These are phyloP conservation scores for Stagonosporopsis tanaceti DNA, from an alignment of 2,329 filamentous ascomycete species.

Conservation along the genomic window DNA sequence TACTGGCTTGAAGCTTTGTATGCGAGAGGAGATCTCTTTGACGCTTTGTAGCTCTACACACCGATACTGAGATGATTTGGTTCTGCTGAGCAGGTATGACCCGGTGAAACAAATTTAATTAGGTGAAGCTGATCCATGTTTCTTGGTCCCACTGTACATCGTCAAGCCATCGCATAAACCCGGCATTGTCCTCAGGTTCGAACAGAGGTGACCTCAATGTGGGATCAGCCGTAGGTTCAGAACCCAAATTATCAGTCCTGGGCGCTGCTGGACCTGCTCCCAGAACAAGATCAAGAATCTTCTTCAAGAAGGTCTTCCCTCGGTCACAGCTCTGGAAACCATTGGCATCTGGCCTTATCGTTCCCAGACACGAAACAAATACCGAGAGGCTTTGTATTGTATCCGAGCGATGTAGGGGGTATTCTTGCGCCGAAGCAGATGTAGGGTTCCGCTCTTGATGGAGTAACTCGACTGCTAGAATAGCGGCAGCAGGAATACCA, in stretches of 20 bases:
- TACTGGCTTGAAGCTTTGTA: neutral
- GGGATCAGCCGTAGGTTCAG: slow-evolving; percentile 32
- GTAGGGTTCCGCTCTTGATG: slow-evolving; percentile 50
- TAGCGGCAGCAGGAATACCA: slow-evolving; percentile 53
- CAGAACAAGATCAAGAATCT: slow-evolving; percentile 55
- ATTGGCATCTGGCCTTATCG: slow-evolving; percentile 50
- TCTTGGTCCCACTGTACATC: slow-evolving; percentile 54
- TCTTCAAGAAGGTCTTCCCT: slow-evolving; percentile 51
- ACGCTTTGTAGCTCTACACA: neutral
- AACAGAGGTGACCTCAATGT: slow-evolving; percentile 45
- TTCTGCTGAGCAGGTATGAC: neutral
- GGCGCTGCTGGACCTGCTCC: slow-evolving; percentile 30
- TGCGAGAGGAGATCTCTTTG: no score
- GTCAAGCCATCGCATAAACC: slow-evolving; percentile 56
- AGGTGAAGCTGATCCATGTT: slow-evolving; percentile 39
- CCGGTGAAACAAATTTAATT: neutral
- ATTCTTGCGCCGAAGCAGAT: slow-evolving; percentile 30
- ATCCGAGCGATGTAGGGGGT: slow-evolving; percentile 53
- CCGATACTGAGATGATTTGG: neutral
- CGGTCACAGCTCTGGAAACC: slow-evolving; percentile 54
- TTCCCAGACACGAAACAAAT: slow-evolving; percentile 53
- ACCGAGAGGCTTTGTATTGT: slow-evolving; percentile 57
- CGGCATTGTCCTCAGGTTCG: slow-evolving; percentile 50
- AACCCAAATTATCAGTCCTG: slow-evolving; percentile 9
- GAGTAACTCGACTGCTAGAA: slow-evolving; percentile 55